Base-by-base conservation (phyloP, 352 stramenopile species). In the Globisporangium orthogonon region DNA sequence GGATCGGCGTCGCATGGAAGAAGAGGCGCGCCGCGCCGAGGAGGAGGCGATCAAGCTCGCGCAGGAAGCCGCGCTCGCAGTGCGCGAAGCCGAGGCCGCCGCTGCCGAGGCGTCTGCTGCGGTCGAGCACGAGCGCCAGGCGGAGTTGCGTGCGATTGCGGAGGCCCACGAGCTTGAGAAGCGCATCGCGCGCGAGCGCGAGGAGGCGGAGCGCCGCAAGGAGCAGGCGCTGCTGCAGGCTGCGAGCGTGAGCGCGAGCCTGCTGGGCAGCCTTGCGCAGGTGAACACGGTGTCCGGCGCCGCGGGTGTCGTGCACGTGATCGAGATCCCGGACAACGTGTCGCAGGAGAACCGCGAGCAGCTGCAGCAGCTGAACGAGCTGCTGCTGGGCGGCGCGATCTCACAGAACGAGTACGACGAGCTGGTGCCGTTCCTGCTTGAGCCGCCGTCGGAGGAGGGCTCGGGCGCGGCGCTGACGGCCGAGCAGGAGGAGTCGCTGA, bases 321-420 rank as follows among this genome's bases (percentile, higher is more conserved):
- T 92, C 30, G 73, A 93, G 51, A 93, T 95, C 46, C 83, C 85
- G 37, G 78, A 91, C 47, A 68, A 91, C 54, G 62, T 95, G 15
- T 88, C 78, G 13, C 83, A 91, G 58, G 83, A 95, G 65, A 93
- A 92, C 69, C 80, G 82, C 51, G 83, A 95, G 65, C 83, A 95
- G 60, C 63, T 95, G 30, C 66, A 91, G 60, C 83, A 95, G 71
- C 61, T 95, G 40, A 93, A 91, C 67, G 85, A 93, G 58, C 56
- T 95, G 58, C 62, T 95, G 45, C 71, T 95, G 49, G 85, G 78
- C 51, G 83, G 85, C 28, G 83, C 85, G 14, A 95, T 95, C 52
- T 74, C 80, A 30, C 85, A 93, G 69, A 71, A 67, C 47, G 85
- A 95, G 66, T 93, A 95, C 67, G 85, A 95, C 49, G 83, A 93